Evolutionary conservation across 768 basidiomycete genomes (phyloP), one percentile per base, ranked within the genome.

Genomic region (Sistotremastrum suecicum): DNA sequence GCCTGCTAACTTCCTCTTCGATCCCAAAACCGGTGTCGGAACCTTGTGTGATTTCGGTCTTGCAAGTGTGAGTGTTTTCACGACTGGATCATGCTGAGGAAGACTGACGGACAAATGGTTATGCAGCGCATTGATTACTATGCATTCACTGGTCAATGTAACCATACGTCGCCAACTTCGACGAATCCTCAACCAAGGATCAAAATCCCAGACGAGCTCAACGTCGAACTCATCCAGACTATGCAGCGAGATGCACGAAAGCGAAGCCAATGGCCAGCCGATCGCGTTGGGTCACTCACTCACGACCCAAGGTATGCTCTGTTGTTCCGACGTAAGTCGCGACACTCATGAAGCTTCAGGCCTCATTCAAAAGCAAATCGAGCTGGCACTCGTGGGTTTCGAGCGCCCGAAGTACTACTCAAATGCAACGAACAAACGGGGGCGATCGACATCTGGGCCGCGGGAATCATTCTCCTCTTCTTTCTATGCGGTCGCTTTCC

Each of bases 391-490:
- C 67, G 95, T 55, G 95, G 95, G 0, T 99, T 99, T 60, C 77
- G 95, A 47, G 91, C 95, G 1, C 95, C 95, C 0, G 95, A 99
- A 56, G 94, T 99, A 2, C 63, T 99, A 35, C 60, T 99, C 37
- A 99, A 98, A 61, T 99, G 95, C 54, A 77, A 77, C 3, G 83
- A 89, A 54, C 95, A 99, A 63, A 81, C 80, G 6, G 89, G 88
- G 50, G 95, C 94, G 2, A 83, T 98, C 57, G 95, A 99, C 54
- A 76, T 98, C 40, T 99, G 95, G 95, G 83, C 92, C 0, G 87
- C 78, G 5, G 95, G 95, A 0, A 80, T 82, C 56, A 95, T 97
- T 44, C 63, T 99, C 0, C 71, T 98, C 5, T 92, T 92, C 65
- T 92, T 97, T 65, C 69, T 99, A 34, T 82, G 81, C 0, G 75